A percentile compares a stretch with the other conserved stretches of the same genome.
These are phyloP conservation scores for Suillus spraguei DNA, from an alignment of 768 basidiomycete species.

Conservation along the genomic window DNA sequence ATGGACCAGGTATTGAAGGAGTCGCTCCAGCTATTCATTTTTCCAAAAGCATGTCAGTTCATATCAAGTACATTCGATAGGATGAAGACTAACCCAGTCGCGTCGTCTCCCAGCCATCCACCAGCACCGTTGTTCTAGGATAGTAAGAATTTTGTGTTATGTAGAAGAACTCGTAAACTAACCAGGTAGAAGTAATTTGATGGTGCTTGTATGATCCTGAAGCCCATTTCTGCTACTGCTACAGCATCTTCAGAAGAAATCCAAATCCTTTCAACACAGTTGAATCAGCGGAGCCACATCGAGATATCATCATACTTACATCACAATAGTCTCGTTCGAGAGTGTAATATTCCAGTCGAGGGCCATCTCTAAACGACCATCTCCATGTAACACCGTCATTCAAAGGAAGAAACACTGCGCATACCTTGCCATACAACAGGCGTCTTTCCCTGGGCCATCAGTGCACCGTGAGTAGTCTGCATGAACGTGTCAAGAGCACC, in stretches of 20 bases:
- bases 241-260: slow-evolving; percentile 63
- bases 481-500: slow-evolving; percentile 43
- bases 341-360: slow-evolving; percentile 52
- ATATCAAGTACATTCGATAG: background rate
- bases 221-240: slow-evolving; percentile 61
- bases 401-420: background rate
- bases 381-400: background rate
- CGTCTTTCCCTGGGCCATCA: slow-evolving; percentile 42
- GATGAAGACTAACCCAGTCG: slow-evolving; percentile 37
- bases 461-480: slow-evolving; percentile 33
- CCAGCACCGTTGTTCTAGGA: slow-evolving; percentile 68
- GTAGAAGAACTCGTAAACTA: background rate
- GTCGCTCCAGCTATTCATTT: slow-evolving; percentile 70
- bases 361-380: slow-evolving; percentile 56
- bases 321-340: slow-evolving; percentile 53
- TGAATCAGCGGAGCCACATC: slow-evolving; percentile 12
- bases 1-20: slow-evolving; percentile 83
- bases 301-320: slow-evolving; percentile 39
- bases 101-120: slow-evolving; percentile 62
- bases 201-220: slow-evolving; percentile 65
- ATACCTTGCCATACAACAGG: slow-evolving; percentile 51
- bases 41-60: slow-evolving; percentile 5
- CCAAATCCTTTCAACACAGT: slow-evolving; percentile 58
- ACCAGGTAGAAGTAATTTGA: slow-evolving; percentile 78
- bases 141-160: background rate